Evolutionary conservation across 306 rosid species (phyloP).

Genomic region (Vachellia collinsii): DNA sequence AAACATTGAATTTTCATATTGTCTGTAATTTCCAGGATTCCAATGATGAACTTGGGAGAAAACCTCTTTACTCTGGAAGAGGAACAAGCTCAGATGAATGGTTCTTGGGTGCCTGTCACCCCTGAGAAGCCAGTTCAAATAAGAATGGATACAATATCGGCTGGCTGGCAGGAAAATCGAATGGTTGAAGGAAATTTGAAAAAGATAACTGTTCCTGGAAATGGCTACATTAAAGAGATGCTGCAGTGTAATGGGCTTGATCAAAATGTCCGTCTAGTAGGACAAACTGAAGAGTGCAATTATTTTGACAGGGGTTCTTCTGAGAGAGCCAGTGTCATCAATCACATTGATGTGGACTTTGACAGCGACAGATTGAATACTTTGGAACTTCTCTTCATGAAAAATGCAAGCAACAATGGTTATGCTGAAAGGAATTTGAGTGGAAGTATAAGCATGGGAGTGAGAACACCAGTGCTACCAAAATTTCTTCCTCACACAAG

Average conservation of each 20-base stretch:
- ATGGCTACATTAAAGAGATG: slow-evolving; percentile 37
- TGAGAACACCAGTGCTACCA: slow-evolving; percentile 50
- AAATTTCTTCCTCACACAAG: slow-evolving; percentile 34
- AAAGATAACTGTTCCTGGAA: slow-evolving; percentile 35
- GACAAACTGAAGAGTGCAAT: slow-evolving; percentile 36
- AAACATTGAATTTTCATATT: slow-evolving; percentile 27
- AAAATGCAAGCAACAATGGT: slow-evolving; percentile 37
- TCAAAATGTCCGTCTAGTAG: slow-evolving; percentile 41
- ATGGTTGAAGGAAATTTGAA: slow-evolving; percentile 39
- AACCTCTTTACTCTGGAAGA: slow-evolving; percentile 41
- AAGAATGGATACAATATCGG: slow-evolving; percentile 37
- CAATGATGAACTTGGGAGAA: slow-evolving; percentile 51
- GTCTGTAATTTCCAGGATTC: slow-evolving; percentile 37
- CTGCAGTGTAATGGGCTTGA: slow-evolving; percentile 36
- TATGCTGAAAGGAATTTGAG: slow-evolving; percentile 39
- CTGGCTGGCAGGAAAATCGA: slow-evolving; percentile 38
- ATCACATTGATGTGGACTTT: slow-evolving; percentile 38
- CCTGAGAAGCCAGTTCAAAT: slow-evolving; percentile 51
- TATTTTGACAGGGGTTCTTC: slow-evolving; percentile 33
- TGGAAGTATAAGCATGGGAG: slow-evolving; percentile 43
- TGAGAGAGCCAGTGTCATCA: slow-evolving; percentile 27
- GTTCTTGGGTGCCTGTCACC: slow-evolving; percentile 56
- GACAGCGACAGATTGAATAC: slow-evolving; percentile 39
- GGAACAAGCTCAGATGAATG: slow-evolving; percentile 37
- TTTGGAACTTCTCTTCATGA: slow-evolving; percentile 40